Conservation (phyloP, 2,329 filamentous ascomycete genomes). For the Aspergillus glaucus region DNA sequence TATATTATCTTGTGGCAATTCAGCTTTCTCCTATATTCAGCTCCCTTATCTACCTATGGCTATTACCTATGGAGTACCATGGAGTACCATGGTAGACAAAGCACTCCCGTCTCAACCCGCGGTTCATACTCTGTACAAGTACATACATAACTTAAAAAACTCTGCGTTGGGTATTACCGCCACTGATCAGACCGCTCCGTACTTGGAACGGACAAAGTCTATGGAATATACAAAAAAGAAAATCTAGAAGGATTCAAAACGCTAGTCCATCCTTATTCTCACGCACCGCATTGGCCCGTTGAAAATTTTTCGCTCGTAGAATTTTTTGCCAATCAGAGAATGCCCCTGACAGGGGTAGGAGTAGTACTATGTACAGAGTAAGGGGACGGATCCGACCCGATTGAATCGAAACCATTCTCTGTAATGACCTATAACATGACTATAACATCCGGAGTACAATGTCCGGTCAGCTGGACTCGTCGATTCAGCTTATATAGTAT, state of each 20-base stretch:
- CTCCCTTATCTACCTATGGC: too few relatives aligned
- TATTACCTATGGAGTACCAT: not conserved
- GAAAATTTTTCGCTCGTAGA: not conserved
- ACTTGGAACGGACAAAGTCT: not conserved
- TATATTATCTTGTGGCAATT: too few relatives aligned
- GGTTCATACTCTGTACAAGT: not conserved
- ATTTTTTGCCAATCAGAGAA: not conserved
- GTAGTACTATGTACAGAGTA: not conserved
- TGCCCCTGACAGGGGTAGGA: not conserved
- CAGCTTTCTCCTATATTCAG: too few relatives aligned
- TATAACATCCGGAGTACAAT: too few relatives aligned
- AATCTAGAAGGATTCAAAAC: not conserved
- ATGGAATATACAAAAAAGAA: not conserved
- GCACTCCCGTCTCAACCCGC: not conserved
- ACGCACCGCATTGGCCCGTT: not conserved
- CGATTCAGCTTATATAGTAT: too few relatives aligned
- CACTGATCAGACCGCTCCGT: not conserved
- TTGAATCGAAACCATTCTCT: too few relatives aligned
- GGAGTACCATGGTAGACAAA: not conserved
- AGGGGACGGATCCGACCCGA: too few relatives aligned
- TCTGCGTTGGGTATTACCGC: too few relatives aligned
- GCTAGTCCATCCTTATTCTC: not conserved
- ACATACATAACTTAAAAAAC: too few relatives aligned
- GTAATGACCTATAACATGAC: too few relatives aligned
- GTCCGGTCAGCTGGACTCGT: too few relatives aligned